Percentiles rank a stretch among this genome's conserved stretches.
Evolutionary conservation across 306 rosid species (phyloP).

Genomic region (Acmispon strigosus): DNA sequence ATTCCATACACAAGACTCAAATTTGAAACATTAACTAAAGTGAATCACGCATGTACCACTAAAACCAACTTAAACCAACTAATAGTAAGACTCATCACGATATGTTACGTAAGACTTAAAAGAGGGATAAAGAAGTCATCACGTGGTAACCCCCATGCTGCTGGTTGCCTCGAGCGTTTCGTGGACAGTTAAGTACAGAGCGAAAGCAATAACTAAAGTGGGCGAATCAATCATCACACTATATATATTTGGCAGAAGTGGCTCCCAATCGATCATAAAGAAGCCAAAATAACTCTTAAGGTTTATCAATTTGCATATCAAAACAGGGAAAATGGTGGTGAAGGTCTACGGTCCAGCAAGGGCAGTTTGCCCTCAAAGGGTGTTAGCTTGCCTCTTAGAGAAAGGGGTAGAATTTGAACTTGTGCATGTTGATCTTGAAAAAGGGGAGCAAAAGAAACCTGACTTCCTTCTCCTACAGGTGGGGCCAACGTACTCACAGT

Average conservation of each 20-base stretch:
- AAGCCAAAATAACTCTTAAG: not conserved
- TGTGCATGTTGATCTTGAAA: constrained; percentile 39
- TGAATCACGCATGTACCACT: too few relatives aligned
- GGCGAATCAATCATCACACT: not conserved
- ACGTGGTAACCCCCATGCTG: constrained; percentile 25
- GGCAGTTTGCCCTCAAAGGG: constrained; percentile 64
- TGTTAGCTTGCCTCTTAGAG: constrained; percentile 62
- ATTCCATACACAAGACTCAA: too few relatives aligned
- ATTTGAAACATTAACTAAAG: too few relatives aligned
- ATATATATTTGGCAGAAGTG: not conserved
- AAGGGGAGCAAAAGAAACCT: constrained; percentile 52
- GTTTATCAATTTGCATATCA: not conserved
- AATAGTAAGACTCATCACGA: too few relatives aligned
- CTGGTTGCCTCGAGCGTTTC: not conserved
- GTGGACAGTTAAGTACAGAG: constrained; percentile 10
- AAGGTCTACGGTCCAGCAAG: constrained; percentile 38
- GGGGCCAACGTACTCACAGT: not conserved
- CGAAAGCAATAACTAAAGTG: not conserved
- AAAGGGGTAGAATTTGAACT: constrained; percentile 56
- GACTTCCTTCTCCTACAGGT: constrained; percentile 54
- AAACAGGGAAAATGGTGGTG: constrained; percentile 40
- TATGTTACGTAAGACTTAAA: too few relatives aligned
- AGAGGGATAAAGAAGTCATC: not conserved
- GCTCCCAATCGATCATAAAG: not conserved
- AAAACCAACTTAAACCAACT: too few relatives aligned